Evolutionary conservation across 441 rosid genomes (phyloP).

Genomic region (Geranium incanum): DNA sequence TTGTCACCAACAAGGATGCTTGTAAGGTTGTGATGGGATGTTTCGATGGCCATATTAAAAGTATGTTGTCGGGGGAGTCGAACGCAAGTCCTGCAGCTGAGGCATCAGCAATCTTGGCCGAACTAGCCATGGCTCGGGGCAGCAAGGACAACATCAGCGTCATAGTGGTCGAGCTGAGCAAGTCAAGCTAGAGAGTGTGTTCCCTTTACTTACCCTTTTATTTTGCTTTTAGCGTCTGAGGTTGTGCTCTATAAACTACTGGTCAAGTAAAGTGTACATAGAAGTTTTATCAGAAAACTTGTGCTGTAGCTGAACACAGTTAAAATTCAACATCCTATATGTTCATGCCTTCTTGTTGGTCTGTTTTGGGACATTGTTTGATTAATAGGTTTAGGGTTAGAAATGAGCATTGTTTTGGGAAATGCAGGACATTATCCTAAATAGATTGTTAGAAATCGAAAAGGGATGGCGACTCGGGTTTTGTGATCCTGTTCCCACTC

Average conservation of each 20-base stretch:
- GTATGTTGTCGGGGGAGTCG: background rate
- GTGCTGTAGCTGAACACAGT: background rate
- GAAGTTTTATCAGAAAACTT: background rate
- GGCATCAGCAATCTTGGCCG: background rate
- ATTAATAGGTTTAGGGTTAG: too few species aligned
- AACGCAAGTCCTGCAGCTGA: background rate
- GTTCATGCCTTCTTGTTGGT: background rate
- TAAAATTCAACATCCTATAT: background rate
- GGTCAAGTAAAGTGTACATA: background rate
- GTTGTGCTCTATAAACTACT: background rate
- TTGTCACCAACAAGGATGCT: background rate
- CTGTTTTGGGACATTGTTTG: background rate
- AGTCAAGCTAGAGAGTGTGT: background rate
- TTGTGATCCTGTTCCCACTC: too few species aligned
- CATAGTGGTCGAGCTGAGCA: background rate
- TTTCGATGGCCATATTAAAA: background rate
- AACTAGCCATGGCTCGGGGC: background rate
- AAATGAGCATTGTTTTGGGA: too few species aligned
- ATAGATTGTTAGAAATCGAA: too few species aligned
- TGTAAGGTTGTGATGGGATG: background rate
- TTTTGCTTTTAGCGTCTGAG: background rate
- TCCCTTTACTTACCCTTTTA: background rate
- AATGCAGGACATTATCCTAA: too few species aligned
- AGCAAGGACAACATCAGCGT: background rate
- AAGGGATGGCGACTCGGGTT: too few species aligned